Base-by-base conservation (phyloP, 345 rosid species). In the Sisymbrium irio region DNA sequence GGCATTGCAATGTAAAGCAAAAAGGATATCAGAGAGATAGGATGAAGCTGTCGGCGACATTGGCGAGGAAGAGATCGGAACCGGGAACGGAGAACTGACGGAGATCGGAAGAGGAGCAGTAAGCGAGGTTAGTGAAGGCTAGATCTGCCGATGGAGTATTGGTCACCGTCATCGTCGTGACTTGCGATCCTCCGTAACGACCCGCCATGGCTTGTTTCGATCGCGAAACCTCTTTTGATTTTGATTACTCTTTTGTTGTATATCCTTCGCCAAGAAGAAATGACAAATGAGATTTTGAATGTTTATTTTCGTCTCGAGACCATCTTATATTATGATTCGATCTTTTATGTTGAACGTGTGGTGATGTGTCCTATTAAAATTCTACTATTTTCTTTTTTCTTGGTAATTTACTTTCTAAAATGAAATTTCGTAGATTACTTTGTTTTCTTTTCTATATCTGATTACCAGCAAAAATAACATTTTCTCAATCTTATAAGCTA, bases 11-110 rank as follows among this genome's bases (percentile, higher is more conserved):
- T 45, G 69, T 15, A 63, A 37, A 61, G 35, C 12, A 20, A 9
- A 80, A 83, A 89, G 97, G 97, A 95, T 95, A 88, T 88, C 89
- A 85, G 10, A 90, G 42, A 18, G 97, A 84, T n/a, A 89, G 89
- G 70, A 96, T 87, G 76, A 81, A 79, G 67, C 81, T 75, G 57
- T 87, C 93, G 41, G 70, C 82, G 42, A 84, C 73, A 49, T 82
- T 83, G 53, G 88, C 98, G 63, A 92, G 82, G 89, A 84, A 87
- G 73, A 85, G 86, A 69, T 67, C 82, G 78, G 90, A 73, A 25
- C 85, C 94, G 5, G 98, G 97, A 70, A 92, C 90, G 76, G 88
- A 81, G 87, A 92, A 90, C 42, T 74, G 79, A 65, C 79, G 89
- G 60, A 90, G 96, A 88, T 92, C 97, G 80, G 98, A 69, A 55